Conservation (phyloP, 2,329 filamentous ascomycete species). For the Acrocalymma vagum region DNA sequence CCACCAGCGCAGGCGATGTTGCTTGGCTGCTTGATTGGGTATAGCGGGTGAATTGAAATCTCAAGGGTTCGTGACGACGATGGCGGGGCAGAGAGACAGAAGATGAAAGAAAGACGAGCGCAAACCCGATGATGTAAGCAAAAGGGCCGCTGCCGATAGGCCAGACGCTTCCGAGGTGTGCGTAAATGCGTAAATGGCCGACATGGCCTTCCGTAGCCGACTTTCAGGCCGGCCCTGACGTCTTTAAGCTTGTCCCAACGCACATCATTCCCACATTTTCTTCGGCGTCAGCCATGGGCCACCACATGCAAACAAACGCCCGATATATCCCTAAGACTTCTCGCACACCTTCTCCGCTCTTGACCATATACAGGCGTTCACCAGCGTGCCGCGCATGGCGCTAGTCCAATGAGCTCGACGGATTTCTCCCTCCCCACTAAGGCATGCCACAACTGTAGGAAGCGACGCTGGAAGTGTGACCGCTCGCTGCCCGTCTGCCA, state of each 20-base stretch:
- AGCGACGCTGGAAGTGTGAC: slow-evolving; percentile 69
- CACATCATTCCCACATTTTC: neutral
- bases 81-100: slow-evolving; percentile 15
- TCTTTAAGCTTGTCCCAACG: no score
- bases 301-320: neutral
- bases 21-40: slow-evolving; percentile 33
- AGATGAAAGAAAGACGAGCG: neutral
- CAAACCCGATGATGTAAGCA: slow-evolving; percentile 12
- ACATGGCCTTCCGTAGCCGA: slow-evolving; percentile 18
- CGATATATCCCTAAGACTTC: slow-evolving; percentile 12
- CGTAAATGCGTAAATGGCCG: slow-evolving; percentile 20
- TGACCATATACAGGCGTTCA: slow-evolving; percentile 26
- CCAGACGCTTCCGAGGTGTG: slow-evolving; percentile 13
- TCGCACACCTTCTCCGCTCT: neutral
- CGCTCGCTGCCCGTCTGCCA: slow-evolving; percentile 66
- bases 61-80: slow-evolving; percentile 4
- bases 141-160: slow-evolving; percentile 18
- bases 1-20: slow-evolving; percentile 25
- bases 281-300: slow-evolving; percentile 8
- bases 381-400: slow-evolving; percentile 39
- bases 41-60: slow-evolving; percentile 6
- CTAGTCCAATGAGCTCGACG: slow-evolving; percentile 40
- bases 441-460: slow-evolving; percentile 70
- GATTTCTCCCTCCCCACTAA: slow-evolving; percentile 42
- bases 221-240: no score